phyloP scores from a whole-genome alignment of 148 eudicot genomes.

The Talinum fruticosum region DNA sequence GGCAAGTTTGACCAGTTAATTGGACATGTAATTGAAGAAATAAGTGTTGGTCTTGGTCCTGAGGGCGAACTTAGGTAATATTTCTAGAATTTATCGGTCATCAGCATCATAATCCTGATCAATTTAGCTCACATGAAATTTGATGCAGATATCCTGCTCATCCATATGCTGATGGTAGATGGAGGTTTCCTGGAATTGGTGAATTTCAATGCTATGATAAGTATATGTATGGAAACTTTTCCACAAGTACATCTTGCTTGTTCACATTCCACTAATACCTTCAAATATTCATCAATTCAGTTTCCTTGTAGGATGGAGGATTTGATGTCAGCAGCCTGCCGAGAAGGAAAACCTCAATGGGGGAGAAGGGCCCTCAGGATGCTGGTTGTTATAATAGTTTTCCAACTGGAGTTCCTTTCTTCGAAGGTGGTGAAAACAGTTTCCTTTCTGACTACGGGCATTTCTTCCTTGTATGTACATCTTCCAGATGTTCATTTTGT shows the following conservation, averaged over 20 bases:
- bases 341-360: slow-evolving; percentile 56
- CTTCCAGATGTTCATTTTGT: slow-evolving; percentile 18
- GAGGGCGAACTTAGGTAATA: slow-evolving; percentile 64
- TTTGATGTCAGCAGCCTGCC: slow-evolving; percentile 42
- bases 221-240: slow-evolving; percentile 44
- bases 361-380: slow-evolving; percentile 45
- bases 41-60: slow-evolving; percentile 67
- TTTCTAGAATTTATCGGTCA: slow-evolving; percentile 12
- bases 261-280: background rate
- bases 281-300: slow-evolving; percentile 1
- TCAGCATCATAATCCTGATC: slow-evolving; percentile 8
- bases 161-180: slow-evolving; percentile 52
- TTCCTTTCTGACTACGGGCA: slow-evolving; percentile 58
- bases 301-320: slow-evolving; percentile 48
- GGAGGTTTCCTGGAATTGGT: slow-evolving; percentile 77
- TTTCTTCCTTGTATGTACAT: slow-evolving; percentile 62
- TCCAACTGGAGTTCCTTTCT: slow-evolving; percentile 53
- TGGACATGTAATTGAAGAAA: slow-evolving; percentile 51
- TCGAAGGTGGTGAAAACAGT: slow-evolving; percentile 49
- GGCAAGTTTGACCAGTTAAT: slow-evolving; percentile 47
- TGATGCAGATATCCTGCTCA: slow-evolving; percentile 60
- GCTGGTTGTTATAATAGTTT: slow-evolving; percentile 53
- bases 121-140: slow-evolving; percentile 21
- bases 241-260: background rate
- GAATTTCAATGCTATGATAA: slow-evolving; percentile 72